Evolutionary conservation across 306 rosid genomes (phyloP).

Genomic region (Benincasa hispida): DNA sequence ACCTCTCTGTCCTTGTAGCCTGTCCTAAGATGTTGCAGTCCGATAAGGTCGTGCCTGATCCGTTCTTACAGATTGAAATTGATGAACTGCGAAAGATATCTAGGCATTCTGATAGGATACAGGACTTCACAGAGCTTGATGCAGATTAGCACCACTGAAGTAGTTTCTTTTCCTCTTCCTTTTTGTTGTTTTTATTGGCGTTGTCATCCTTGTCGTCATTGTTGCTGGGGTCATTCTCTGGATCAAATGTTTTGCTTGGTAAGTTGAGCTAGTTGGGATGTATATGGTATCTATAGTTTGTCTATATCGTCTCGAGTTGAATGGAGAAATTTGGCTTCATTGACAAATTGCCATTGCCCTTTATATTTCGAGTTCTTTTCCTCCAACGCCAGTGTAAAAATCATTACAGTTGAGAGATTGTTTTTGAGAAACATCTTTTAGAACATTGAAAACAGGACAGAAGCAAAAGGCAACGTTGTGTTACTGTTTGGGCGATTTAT

Average conservation of each 20-base stretch:
- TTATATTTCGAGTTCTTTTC: background rate
- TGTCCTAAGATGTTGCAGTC: constrained; percentile 49
- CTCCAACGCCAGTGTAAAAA: background rate
- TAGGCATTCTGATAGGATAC: constrained; percentile 26
- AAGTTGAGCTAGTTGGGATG: background rate
- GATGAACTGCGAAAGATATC: constrained; percentile 51
- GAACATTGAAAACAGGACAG: background rate
- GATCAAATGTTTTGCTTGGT: background rate
- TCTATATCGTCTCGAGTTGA: background rate
- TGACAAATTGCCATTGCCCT: background rate
- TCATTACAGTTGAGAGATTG: background rate
- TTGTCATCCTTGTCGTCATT: background rate
- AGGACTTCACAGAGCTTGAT: constrained; percentile 59
- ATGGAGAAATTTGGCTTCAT: background rate
- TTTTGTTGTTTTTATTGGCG: background rate
- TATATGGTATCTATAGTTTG: background rate
- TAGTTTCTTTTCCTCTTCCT: background rate
- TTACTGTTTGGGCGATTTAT: too few relatives aligned
- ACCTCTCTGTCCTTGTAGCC: constrained; percentile 26
- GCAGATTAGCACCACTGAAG: constrained; percentile 21
- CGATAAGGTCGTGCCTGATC: constrained; percentile 36
- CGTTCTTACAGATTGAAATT: constrained; percentile 45
- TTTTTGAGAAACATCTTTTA: background rate
- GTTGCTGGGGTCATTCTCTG: background rate
- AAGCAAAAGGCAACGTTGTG: too few relatives aligned